Conservation (phyloP, 2,329 filamentous ascomycete genomes). For the Phaeosphaeria sp. region DNA sequence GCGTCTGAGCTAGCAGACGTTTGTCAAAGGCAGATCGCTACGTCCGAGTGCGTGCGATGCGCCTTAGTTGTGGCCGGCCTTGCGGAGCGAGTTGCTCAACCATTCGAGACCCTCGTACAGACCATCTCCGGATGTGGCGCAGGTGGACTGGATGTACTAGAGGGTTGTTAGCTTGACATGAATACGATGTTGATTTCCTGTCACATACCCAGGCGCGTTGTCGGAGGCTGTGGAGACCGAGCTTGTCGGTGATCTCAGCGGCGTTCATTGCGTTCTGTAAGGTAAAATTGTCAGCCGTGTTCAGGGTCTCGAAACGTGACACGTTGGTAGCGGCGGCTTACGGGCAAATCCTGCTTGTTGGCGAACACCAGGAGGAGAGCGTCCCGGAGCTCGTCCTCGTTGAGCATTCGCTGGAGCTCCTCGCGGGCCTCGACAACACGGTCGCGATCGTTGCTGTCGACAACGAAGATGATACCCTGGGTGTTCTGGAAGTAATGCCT, state of each 20-base stretch:
- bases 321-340: constrained; percentile 59
- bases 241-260: constrained; percentile 99
- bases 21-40: constrained; percentile 32
- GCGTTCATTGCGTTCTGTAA: constrained; percentile 98
- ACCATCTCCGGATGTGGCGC: constrained; percentile 98
- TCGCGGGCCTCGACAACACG: constrained; percentile 92
- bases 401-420: constrained; percentile 96
- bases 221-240: constrained; percentile 98
- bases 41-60: constrained; percentile 18
- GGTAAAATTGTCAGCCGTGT: constrained; percentile 19
- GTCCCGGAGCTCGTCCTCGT: constrained; percentile 97
- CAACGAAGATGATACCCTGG: constrained; percentile 97
- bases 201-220: constrained; percentile 95
- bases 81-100: constrained; percentile 63
- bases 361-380: constrained; percentile 93
- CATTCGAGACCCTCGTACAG: constrained; percentile 94
- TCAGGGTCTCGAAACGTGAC: neutral
- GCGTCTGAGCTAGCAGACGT: constrained; percentile 38
- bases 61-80: constrained; percentile 58
- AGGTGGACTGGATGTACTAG: constrained; percentile 98
- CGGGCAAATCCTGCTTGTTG: constrained; percentile 96
- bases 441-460: constrained; percentile 90
- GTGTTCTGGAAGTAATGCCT: constrained; percentile 97
- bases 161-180: constrained; percentile 27
- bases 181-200: constrained; percentile 36